These are phyloP conservation scores for Nicotiana rustica DNA, from an alignment of 305 asterid species.

Conservation along the genomic window DNA sequence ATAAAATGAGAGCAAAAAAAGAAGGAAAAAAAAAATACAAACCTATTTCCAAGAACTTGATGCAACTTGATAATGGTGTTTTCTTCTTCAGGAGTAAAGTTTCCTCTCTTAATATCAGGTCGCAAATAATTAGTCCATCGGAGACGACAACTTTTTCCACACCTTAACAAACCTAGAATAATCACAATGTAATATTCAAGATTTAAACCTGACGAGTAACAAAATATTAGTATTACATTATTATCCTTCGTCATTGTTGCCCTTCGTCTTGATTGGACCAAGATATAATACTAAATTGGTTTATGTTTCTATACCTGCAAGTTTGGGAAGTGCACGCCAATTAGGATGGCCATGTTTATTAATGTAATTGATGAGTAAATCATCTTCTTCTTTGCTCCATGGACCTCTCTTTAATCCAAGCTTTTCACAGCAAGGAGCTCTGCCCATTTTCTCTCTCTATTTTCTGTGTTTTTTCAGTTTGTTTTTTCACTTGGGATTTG, in stretches of 20 bases:
- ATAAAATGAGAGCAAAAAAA: not conserved
- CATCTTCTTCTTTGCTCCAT: slow-evolving; percentile 72
- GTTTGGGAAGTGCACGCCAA: slow-evolving; percentile 78
- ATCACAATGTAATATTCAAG: not conserved
- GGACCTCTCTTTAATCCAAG: slow-evolving; percentile 71
- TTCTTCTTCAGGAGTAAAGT: slow-evolving; percentile 57
- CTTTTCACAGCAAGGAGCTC: slow-evolving; percentile 72
- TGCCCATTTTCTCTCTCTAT: slow-evolving; percentile 50
- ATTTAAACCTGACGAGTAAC: not conserved
- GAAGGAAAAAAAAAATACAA: not conserved
- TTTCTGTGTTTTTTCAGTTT: not conserved
- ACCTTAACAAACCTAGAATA: slow-evolving; percentile 54
- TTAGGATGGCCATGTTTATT: slow-evolving; percentile 56
- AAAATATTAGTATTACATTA: too few species aligned
- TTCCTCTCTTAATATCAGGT: slow-evolving; percentile 63
- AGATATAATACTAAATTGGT: too few species aligned
- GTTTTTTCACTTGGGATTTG: not conserved
- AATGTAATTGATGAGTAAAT: slow-evolving; percentile 51
- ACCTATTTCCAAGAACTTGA: slow-evolving; percentile 62
- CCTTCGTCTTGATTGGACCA: not conserved
- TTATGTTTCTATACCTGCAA: slow-evolving; percentile 53
- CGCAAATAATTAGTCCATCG: slow-evolving; percentile 65
- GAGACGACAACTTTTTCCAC: slow-evolving; percentile 70
- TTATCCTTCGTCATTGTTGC: not conserved
- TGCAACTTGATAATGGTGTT: slow-evolving; percentile 51